phyloP scores from a whole-genome alignment of 352 stramenopile species.

The Globisporangium spinosum region DNA sequence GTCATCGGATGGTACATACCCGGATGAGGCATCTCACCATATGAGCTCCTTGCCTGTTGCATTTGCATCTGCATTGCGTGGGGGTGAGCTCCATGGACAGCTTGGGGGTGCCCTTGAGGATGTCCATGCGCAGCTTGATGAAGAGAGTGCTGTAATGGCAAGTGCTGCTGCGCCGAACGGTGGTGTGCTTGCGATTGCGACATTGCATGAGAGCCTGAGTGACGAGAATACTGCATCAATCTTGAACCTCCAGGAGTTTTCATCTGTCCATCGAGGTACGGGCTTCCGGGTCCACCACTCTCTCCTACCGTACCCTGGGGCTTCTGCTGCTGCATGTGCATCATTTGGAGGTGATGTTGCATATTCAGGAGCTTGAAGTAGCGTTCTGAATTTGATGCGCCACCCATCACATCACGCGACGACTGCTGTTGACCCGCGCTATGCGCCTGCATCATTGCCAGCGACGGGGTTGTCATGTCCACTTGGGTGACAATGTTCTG shows the following conservation, averaged over 20 bases:
- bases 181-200: conserved; percentile 21
- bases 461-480: conserved; percentile 20
- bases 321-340: conserved; percentile 74
- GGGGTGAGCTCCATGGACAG: conserved; percentile 26
- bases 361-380: conserved; percentile 86
- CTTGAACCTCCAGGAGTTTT: conserved; percentile 31
- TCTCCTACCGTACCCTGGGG: conserved; percentile 32
- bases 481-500: conserved; percentile 7
- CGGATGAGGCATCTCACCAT: conserved; percentile 42
- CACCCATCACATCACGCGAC: conserved; percentile 41
- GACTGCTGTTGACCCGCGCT: conserved; percentile 26
- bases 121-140: conserved; percentile 41
- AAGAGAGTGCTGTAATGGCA: conserved; percentile 54
- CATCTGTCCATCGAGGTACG: conserved; percentile 52
- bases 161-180: conserved; percentile 32
- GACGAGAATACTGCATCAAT: conserved; percentile 42
- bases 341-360: conserved; percentile 85
- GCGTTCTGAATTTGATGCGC: conserved; percentile 55
- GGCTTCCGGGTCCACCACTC: conserved; percentile 29
- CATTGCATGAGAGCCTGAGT: conserved; percentile 7
- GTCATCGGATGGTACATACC: conserved; percentile 53
- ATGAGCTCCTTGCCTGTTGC: conserved; percentile 35
- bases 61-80: conserved; percentile 61
- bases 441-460: conserved; percentile 35
- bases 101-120: conserved; percentile 36